Evolutionary conservation across 164 flowering plant genomes (phyloP), one percentile per base, ranked within the genome.

Genomic region (Liriodendron chinense): DNA sequence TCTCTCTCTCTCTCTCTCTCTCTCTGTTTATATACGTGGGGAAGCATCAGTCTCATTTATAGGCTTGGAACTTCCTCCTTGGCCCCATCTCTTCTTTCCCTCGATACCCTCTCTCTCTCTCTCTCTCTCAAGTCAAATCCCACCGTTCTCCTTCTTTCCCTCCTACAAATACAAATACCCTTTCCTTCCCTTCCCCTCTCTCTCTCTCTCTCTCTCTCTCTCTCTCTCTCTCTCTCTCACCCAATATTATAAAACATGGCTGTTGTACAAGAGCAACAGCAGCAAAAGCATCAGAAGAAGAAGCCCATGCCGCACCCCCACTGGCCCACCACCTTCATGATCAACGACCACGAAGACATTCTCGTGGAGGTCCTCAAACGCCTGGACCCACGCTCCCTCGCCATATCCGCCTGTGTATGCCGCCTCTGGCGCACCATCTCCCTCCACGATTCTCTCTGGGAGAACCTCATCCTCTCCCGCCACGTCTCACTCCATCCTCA

Each of bases 351-450:
- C 80, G 69, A 65, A 6, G 98, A 95, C 80, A 62, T 95, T n/a
- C 82, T 95, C 16, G 71, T 87, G 0, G 98, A 93, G 75, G 80
- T 95, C 23, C 83, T 95, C n/a, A 85, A 83, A 71, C 83, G 97
- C 1, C 84, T 95, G 23, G 97, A 95, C 84, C 95, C 87, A 48
- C 91, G 89, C 1, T 86, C 98, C 0, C 85, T 95, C 21, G 86
- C 91, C 50, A 87, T 82, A 10, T 90, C 96, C 13, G 89, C 98
- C 10, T 89, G 92, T 78, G 98, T 95, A 10, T 93, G 98, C 83
- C 85, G 89, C 8, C 89, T 87, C 20, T 95, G 98, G 98, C 78
- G 87, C 69, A 70, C 87, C 77, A 65, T 93, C 5, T 76, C 93
- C 20, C 84, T 86, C n/a, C 82, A 84, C 78, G 98, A 95, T 72